Conservation (phyloP, 805 yeast species). For the Starmerella riodocensis region DNA sequence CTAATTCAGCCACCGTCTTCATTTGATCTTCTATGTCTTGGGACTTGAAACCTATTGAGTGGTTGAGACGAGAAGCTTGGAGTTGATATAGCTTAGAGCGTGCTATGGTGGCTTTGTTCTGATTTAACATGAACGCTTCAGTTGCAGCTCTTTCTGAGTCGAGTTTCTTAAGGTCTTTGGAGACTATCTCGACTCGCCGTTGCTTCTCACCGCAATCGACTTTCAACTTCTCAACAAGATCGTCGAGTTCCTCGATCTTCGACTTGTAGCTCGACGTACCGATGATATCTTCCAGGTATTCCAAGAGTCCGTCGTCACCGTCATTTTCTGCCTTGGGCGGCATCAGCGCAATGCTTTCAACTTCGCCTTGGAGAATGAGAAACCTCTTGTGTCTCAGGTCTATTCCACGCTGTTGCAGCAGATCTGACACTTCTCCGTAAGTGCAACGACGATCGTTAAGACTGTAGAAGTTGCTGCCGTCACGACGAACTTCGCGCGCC, state of each 20-base stretch:
- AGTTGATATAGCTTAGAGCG: constrained; percentile 45
- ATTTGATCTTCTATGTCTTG: constrained; percentile 25
- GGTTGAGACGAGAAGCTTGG: neutral
- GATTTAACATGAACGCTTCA: constrained; percentile 46
- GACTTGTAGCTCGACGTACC: constrained; percentile 81
- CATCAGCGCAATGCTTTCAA: constrained; percentile 97
- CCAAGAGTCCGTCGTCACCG: constrained; percentile 84
- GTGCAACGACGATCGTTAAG: constrained; percentile 57
- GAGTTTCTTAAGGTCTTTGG: constrained; percentile 51
- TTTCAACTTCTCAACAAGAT: constrained; percentile 57
- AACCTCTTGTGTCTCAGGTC: constrained; percentile 92
- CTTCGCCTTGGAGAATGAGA: constrained; percentile 92
- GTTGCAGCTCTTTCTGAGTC: constrained; percentile 60
- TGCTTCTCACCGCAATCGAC: constrained; percentile 73
- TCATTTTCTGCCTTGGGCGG: constrained; percentile 90
- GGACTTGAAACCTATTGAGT: neutral
- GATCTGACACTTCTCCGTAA: constrained; percentile 63
- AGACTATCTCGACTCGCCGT: constrained; percentile 63
- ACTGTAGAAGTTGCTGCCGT: constrained; percentile 48
- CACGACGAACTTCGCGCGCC: constrained; percentile 56
- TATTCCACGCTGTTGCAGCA: constrained; percentile 69
- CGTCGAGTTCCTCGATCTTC: constrained; percentile 51
- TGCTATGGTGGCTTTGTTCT: constrained; percentile 44
- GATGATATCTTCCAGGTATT: constrained; percentile 89
- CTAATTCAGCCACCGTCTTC: constrained; percentile 28